phyloP scores from a whole-genome alignment of 2,329 filamentous ascomycete genomes.

The Beauveria sp. region DNA sequence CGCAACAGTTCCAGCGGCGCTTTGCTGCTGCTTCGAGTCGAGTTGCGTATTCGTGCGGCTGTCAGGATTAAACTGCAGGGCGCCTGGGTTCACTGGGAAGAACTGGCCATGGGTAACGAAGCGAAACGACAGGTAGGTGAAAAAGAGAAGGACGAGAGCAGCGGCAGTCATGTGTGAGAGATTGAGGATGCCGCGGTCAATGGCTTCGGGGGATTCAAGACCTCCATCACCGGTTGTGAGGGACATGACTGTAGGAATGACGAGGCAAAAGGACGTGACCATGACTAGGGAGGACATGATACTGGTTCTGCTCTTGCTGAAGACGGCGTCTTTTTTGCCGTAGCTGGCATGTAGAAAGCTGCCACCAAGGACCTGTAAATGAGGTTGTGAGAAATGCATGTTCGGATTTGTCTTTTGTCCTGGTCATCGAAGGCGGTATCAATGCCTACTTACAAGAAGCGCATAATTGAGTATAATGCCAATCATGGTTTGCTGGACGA shows the following conservation, averaged over 20 bases:
- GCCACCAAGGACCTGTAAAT: constrained; percentile 12
- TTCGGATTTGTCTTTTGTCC: background rate
- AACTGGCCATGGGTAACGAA: constrained; percentile 14
- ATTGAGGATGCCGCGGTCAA: constrained; percentile 9
- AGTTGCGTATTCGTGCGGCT: constrained; percentile 11
- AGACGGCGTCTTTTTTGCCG: constrained; percentile 13
- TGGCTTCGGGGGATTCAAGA: constrained; percentile 5
- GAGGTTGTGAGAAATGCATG: background rate
- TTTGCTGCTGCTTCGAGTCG: background rate
- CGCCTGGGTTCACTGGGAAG: constrained; percentile 10
- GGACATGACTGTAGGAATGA: constrained; percentile 14
- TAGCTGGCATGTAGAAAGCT: constrained; percentile 15
- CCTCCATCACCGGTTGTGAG: constrained; percentile 1
- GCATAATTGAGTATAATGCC: constrained; percentile 14
- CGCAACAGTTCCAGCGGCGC: background rate
- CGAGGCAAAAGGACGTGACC: constrained; percentile 14
- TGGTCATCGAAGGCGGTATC: too few relatives aligned
- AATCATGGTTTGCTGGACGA: constrained; percentile 13
- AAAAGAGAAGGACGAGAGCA: constrained; percentile 12
- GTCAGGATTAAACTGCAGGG: constrained; percentile 6
- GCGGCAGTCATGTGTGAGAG: constrained; percentile 13
- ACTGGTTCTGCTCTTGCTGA: constrained; percentile 13
- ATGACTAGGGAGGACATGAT: constrained; percentile 16
- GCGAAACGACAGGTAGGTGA: constrained; percentile 14
- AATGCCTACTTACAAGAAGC: background rate